phyloP scores from a whole-genome alignment of 441 rosid genomes.

The Metrosideros polymorpha region DNA sequence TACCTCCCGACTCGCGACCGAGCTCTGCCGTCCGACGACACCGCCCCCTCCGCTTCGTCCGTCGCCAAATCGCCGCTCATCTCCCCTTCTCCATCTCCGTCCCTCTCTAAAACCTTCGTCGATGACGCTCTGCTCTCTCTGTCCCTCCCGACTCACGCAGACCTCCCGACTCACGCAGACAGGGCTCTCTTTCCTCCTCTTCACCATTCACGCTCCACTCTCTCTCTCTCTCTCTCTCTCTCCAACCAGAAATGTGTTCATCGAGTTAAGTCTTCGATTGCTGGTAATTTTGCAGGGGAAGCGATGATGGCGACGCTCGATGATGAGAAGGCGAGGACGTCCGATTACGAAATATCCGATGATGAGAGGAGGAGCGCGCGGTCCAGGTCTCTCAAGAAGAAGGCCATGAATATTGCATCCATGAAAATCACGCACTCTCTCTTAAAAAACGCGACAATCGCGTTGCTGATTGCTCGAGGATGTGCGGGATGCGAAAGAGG shows the following conservation, averaged over 20 bases:
- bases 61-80: too few relatives aligned
- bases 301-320: slow-evolving; percentile 24
- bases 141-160: too few relatives aligned
- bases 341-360: slow-evolving; percentile 50
- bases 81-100: too few relatives aligned
- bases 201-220: too few relatives aligned
- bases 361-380: slow-evolving; percentile 58
- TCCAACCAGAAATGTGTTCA: not conserved
- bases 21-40: too few relatives aligned
- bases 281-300: slow-evolving; percentile 24
- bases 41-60: too few relatives aligned
- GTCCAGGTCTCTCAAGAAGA: slow-evolving; percentile 54
- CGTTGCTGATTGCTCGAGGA: slow-evolving; percentile 70
- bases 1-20: too few relatives aligned
- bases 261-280: not conserved
- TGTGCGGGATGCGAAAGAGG: slow-evolving; percentile 72
- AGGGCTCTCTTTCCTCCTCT: too few relatives aligned
- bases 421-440: slow-evolving; percentile 52
- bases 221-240: too few relatives aligned
- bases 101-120: too few relatives aligned
- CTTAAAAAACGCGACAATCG: slow-evolving; percentile 63
- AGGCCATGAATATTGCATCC: slow-evolving; percentile 65
- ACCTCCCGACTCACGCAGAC: too few relatives aligned
- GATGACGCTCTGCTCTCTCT: too few relatives aligned
- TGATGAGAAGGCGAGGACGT: slow-evolving; percentile 26